Evolutionary conservation across 345 rosid genomes (phyloP).

Genomic region (Syzygium grande): DNA sequence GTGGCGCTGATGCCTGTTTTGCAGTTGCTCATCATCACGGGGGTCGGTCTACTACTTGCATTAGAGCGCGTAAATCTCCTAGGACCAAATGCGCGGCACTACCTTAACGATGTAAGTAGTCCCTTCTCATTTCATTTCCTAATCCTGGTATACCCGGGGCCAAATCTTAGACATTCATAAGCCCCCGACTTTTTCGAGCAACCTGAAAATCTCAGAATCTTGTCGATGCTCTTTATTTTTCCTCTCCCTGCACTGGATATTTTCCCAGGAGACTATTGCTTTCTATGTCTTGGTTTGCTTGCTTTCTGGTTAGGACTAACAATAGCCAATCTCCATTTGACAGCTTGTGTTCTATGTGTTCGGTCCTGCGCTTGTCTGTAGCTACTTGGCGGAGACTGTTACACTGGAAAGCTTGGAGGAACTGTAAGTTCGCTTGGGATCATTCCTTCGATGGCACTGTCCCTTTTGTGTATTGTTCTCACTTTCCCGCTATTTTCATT

Average conservation of each 20-base stretch:
- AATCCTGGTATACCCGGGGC: background rate
- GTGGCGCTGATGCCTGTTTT: conserved; percentile 9
- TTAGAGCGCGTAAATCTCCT: background rate
- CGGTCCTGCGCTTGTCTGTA: background rate
- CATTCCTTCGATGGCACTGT: background rate
- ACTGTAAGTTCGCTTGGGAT: background rate
- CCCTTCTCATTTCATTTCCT: background rate
- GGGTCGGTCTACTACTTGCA: conserved; percentile 2
- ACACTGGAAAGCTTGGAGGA: background rate
- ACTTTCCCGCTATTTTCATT: background rate
- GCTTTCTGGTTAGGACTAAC: background rate
- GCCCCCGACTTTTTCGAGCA: background rate
- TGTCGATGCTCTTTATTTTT: background rate
- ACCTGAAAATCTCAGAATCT: background rate
- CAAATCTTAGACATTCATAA: background rate
- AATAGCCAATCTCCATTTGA: background rate
- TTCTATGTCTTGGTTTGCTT: background rate
- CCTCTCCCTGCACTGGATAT: background rate
- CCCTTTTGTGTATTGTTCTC: background rate
- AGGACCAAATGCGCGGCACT: conserved; percentile 1
- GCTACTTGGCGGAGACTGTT: conserved; percentile 1
- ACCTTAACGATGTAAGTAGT: conserved; percentile 1
- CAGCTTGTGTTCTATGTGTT: conserved; percentile 2
- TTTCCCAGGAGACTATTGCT: background rate
- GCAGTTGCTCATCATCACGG: conserved; percentile 7